A percentile compares a stretch with the other conserved stretches of the same genome.
Conservation (phyloP, 129 eudicot genomes). For the Deinandra increscens region DNA sequence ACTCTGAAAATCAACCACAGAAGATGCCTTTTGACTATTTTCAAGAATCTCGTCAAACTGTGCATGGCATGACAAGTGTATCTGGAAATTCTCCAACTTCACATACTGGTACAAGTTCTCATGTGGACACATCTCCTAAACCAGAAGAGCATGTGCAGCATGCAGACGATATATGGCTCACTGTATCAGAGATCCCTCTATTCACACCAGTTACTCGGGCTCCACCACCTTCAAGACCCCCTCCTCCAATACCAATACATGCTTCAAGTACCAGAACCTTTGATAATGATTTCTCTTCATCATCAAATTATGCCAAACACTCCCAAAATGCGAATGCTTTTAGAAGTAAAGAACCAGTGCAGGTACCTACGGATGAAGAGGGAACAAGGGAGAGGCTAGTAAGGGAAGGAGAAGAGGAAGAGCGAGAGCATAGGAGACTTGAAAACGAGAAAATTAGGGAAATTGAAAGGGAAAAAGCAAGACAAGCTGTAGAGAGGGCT, state of each 20-base stretch:
- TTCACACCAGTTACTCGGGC: constrained; percentile 70
- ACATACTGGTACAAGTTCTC: constrained; percentile 44
- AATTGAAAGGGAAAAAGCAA: constrained; percentile 59
- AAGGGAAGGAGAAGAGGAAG: constrained; percentile 50
- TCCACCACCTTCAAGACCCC: constrained; percentile 95
- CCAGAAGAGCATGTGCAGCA: constrained; percentile 46
- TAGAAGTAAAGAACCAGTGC: constrained; percentile 56
- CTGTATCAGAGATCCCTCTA: constrained; percentile 89
- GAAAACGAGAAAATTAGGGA: constrained; percentile 66
- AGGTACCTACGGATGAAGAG: constrained; percentile 49
- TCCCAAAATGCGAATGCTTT: constrained; percentile 57
- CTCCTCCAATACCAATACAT: constrained; percentile 67
- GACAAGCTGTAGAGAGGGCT: constrained; percentile 92
- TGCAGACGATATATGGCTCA: constrained; percentile 70
- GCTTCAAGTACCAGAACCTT: constrained; percentile 48
- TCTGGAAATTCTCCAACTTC: constrained; percentile 52
- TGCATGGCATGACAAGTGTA: constrained; percentile 57
- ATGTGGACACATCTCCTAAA: constrained; percentile 45
- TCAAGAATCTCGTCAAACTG: constrained; percentile 52
- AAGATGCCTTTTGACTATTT: constrained; percentile 51
- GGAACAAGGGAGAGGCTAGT: constrained; percentile 48
- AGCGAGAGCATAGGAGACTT: constrained; percentile 52
- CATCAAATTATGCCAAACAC: constrained; percentile 37
- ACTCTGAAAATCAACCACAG: constrained; percentile 46
- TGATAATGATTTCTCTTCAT: constrained; percentile 47